phyloP scores from a whole-genome alignment of 176 grass and related monocot species.

The Panicum miliaceum region DNA sequence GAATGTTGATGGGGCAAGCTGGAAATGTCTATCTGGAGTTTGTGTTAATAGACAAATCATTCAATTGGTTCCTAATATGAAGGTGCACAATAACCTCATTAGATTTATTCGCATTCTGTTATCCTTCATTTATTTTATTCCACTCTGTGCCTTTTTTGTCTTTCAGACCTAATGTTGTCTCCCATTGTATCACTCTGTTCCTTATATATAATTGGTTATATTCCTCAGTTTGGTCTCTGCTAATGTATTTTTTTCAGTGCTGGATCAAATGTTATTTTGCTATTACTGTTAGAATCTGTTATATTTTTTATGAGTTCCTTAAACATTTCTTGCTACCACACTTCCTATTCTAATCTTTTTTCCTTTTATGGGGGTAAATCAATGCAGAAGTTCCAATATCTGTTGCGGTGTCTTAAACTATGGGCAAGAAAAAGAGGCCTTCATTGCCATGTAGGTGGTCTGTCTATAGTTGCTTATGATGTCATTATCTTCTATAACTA shows the following conservation, averaged over 20 bases:
- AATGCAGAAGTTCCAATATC: conserved; percentile 66
- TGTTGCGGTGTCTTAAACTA: conserved; percentile 76
- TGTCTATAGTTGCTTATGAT: conserved; percentile 3
- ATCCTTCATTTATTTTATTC: conserved; percentile 30
- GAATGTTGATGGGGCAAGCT: conserved; percentile 61
- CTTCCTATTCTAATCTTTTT: conserved; percentile 18
- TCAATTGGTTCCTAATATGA: conserved; percentile 74
- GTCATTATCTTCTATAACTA: conserved; percentile 19
- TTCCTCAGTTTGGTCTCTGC: not conserved
- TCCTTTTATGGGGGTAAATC: conserved; percentile 24
- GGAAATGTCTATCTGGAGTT: conserved; percentile 79
- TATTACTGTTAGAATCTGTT: conserved; percentile 16
- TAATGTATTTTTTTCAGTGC: conserved; percentile 28
- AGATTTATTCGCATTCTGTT: conserved; percentile 16
- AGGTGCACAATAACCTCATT: conserved; percentile 46
- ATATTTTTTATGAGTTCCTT: conserved; percentile 28
- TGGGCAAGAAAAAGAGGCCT: conserved; percentile 73
- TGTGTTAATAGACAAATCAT: conserved; percentile 69
- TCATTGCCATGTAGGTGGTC: conserved; percentile 66
- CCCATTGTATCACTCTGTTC: conserved; percentile 24
- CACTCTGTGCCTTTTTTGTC: not conserved
- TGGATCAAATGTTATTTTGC: conserved; percentile 15
- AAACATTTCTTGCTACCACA: not conserved
- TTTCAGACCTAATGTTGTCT: conserved; percentile 22
- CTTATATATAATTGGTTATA: not conserved